Evolutionary conservation across 345 rosid species (phyloP), one percentile per base, ranked within the genome.

Genomic region (Pistacia integerrima): DNA sequence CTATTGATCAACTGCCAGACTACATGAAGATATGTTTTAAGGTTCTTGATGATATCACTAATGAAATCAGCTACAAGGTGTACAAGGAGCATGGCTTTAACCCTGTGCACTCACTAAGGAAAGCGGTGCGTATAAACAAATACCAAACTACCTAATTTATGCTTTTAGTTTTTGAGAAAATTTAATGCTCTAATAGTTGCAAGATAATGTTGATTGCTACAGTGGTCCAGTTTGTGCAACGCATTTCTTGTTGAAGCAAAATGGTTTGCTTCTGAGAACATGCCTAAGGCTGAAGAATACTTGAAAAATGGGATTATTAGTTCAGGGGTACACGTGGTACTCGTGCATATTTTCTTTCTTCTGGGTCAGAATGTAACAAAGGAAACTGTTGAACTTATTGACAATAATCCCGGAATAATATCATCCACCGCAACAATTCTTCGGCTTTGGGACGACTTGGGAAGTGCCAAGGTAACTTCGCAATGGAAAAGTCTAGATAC

Each of bases 231-330:
- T 38, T 82, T 92, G 79, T 82, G 86, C 79, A 72, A 77, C 11
- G 92, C 94, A 60, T 90, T 89, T 74, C 73, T 90, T 62, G 85
- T 83, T 0, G 94, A 92, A 80, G 93, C 91, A 28, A 81, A 49
- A 73, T 92, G 94, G 94, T 88, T 86, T 73, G 30, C 61, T 17
- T 81, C 77, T 0, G 88, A 85, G 52, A 57, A 81, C 18, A 48
- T 68, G 51, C 91, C 89, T 11, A 62, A 52, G 0, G 58, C 83
- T 0, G 69, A 88, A 22, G 90, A 92, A 70, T 92, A 89, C 77
- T 64, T 92, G 82, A 64, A 77, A 74, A 92, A 89, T 80, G 94
- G 84, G 20, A 80, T 87, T 7, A 63, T 81, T 9, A 89, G 93
- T 59, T 86, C 92, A 36, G 94, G 94, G 4, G 86, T 85, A 2